Base-by-base conservation (phyloP, 352 stramenopile genomes). In the Blastocystis sp. region DNA sequence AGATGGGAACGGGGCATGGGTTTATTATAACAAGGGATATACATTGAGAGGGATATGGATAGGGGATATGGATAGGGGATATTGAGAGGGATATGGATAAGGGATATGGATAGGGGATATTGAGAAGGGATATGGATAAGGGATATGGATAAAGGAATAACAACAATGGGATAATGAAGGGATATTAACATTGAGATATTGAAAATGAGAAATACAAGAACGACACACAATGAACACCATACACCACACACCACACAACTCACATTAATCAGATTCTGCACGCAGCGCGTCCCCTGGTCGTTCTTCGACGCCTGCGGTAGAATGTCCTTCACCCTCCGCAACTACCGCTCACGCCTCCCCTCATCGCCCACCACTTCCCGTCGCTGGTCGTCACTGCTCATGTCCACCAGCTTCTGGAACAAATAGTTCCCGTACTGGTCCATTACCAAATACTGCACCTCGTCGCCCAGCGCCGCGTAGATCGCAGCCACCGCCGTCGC, bases 331-430 rank as follows among this genome's bases (percentile, higher is more conserved):
- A 98, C 94, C 72, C 90, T 93, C 16, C 89, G 90, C 38, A 81
- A 32, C 69, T 81, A 49, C 42, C 36, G 0, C 16, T 42, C 29
- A 63, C 46, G 44, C 21, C 29, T 14, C 29, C 2, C n/a, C 61
- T 14, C 14, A 46, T 3, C 4, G 4, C 46, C 48, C 8, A 98
- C 91, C 81, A 98, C 93, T 84, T 92, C 93, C 24, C 96, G 88
- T 0, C 95, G 91, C 87, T 97, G 93, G 49, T 92, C 90, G 4
- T 92, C 90, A 36, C 90, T 93, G 53, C 96, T 94, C 72, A 95
- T 93, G 85, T 98, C 96, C 36, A 98, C 88, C 42, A 98, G 93
- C 89, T 98, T 98, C 89, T 98, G 96, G 88, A 98, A 98, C 8
- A 98, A 88, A 85, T 98, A 98, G 87, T 98, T 98, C 7, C 96